These are phyloP conservation scores for Eucalyptus shirleyi DNA, from an alignment of 345 rosid genomes.

Conservation along the genomic window DNA sequence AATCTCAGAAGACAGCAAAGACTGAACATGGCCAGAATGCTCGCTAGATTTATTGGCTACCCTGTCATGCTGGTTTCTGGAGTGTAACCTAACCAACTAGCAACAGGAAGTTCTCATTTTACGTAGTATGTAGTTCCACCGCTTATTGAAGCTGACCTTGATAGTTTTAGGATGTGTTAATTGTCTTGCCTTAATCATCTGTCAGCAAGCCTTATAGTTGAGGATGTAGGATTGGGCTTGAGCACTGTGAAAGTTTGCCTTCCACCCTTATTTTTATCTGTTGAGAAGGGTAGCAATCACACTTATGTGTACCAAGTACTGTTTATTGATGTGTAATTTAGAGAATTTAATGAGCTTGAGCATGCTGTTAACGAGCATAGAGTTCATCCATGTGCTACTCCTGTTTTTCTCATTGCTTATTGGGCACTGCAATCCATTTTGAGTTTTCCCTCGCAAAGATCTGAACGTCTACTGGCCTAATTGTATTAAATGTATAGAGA, in stretches of 20 bases:
- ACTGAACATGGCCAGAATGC: constrained; percentile 16
- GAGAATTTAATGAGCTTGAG: neutral
- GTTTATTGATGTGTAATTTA: neutral
- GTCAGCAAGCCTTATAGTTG: neutral
- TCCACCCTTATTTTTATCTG: neutral
- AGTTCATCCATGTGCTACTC: neutral
- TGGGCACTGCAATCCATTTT: neutral
- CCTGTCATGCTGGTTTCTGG: neutral
- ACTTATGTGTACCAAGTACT: neutral
- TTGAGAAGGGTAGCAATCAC: constrained; percentile 4
- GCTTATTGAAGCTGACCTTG: neutral
- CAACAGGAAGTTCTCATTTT: constrained; percentile 14
- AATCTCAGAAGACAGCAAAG: constrained; percentile 17
- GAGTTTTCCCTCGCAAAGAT: neutral
- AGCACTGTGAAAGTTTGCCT: neutral
- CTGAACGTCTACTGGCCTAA: neutral
- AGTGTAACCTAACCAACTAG: constrained; percentile 33
- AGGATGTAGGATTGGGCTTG: neutral
- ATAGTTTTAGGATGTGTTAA: constrained; percentile 4
- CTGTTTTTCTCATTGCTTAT: neutral
- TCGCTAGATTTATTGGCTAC: constrained; percentile 1
- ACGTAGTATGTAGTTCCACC: constrained; percentile 18
- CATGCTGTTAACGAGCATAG: neutral
- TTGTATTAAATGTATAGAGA: neutral
- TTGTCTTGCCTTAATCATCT: neutral